Percentiles rank a stretch among this genome's conserved stretches.
Conservation (phyloP, 352 stramenopile genomes). For the Pythium vanterpoolii region DNA sequence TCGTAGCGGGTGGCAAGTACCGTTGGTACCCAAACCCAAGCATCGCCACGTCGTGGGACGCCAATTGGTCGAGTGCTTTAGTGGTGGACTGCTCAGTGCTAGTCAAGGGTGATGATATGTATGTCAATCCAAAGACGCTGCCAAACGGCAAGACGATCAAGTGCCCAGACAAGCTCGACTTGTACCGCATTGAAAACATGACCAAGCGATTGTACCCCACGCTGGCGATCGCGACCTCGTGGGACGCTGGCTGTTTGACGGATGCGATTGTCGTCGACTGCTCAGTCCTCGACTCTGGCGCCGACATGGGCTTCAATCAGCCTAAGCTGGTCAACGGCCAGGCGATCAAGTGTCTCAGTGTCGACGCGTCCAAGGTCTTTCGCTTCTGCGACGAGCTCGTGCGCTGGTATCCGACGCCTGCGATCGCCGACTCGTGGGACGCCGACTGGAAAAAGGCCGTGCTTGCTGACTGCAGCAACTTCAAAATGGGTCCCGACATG, state of each 20-base stretch:
- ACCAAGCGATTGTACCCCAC: background rate
- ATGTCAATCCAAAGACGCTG: background rate
- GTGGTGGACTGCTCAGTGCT: slow-evolving; percentile 23
- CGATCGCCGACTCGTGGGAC: slow-evolving; percentile 28
- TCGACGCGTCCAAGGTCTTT: background rate
- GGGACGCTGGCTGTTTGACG: slow-evolving; percentile 3
- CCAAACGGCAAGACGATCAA: slow-evolving; percentile 3
- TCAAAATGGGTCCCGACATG: slow-evolving; percentile 3
- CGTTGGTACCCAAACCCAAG: slow-evolving; percentile 21
- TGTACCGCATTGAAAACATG: background rate
- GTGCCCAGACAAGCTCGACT: background rate
- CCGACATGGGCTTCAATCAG: slow-evolving; percentile 20
- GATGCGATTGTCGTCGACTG: slow-evolving; percentile 14
- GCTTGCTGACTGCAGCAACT: slow-evolving; percentile 8
- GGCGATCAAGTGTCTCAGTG: slow-evolving; percentile 8
- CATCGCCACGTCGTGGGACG: slow-evolving; percentile 28
- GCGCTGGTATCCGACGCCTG: slow-evolving; percentile 12
- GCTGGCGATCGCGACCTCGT: slow-evolving; percentile 5
- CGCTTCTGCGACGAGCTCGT: slow-evolving; percentile 10
- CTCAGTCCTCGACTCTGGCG: background rate
- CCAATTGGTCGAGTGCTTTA: slow-evolving; percentile 8
- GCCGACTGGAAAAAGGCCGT: slow-evolving; percentile 1
- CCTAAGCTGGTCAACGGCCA: slow-evolving; percentile 17
- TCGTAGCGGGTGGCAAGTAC: slow-evolving; percentile 7
- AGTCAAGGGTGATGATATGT: slow-evolving; percentile 13